Evolutionary conservation across 2,329 filamentous ascomycete species (phyloP), one percentile per base, ranked within the genome.

Genomic region (Cladosporium sp.): DNA sequence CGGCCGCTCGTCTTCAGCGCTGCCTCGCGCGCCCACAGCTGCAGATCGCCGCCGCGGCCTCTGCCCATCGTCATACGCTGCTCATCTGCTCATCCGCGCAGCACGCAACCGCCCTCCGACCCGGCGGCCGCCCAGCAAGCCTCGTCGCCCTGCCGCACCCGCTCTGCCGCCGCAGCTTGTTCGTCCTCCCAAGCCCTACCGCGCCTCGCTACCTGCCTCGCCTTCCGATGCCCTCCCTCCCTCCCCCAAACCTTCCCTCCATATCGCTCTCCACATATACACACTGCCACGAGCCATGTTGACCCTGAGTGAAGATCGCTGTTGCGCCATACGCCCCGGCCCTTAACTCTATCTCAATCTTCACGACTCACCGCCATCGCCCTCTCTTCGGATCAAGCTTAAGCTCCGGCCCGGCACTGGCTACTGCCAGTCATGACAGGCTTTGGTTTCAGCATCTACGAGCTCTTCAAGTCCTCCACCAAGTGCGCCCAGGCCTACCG

Each of bases 401-500:
- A 14, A 14, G 35, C 35, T 38, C 35, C 16, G 35, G 35, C 35
- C n/a, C 35, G 35, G 35, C 35, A 13, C 16, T n/a, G n/a, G n/a
- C 11, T 28, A 28, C 22, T 9, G 34, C 31, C 31, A 40, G 48
- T 35, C 32, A 50, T 50, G 48, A 43, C 48, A 8, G 48, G 48
- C 18, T n/a, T 49, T 11, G 46, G 46, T 11, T 50, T 50, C 48
- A 50, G 48, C 32, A 40, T 50, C 13, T 53, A 46, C 38, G 44
- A 53, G 28, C 43, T 46, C 19, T 53, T 35, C 43, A 46, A 53
- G 43, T 43, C 35, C 16, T n/a, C 43, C 10, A 53, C 37, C 14
- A 50, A 50, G 40, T 50, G 48, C 14, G 40, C 48, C 16, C 50
- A 53, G 38, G 50, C 38, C 37, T 53, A 46, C 18, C 50, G 50